Percentiles rank a stretch among this genome's conserved stretches.
phyloP scores from a whole-genome alignment of 495 filamentous ascomycete species.

The Glutinoglossum americanum region DNA sequence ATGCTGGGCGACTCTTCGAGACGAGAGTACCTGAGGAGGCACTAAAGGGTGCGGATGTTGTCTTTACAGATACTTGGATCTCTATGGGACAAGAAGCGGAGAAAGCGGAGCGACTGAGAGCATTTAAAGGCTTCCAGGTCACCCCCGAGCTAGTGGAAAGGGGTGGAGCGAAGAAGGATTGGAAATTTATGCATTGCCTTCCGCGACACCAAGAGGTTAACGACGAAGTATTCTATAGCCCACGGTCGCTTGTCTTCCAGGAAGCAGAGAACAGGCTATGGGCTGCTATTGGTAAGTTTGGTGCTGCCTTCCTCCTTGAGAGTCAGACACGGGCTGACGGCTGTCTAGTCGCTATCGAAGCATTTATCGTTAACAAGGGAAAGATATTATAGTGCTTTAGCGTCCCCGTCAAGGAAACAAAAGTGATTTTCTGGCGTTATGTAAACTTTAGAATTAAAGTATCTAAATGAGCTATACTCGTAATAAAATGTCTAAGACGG shows the following conservation, averaged over 20 bases:
- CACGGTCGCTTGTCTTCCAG: conserved; percentile 62
- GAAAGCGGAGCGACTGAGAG: conserved; percentile 46
- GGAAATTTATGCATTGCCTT: conserved; percentile 98
- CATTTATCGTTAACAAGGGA: conserved; percentile 79
- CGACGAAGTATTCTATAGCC: conserved; percentile 82
- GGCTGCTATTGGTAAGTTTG: conserved; percentile 47
- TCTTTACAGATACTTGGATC: conserved; percentile 94
- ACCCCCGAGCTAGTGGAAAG: conserved; percentile 58
- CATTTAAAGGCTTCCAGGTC: conserved; percentile 79
- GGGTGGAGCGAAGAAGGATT: conserved; percentile 69
- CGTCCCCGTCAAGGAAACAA: no score
- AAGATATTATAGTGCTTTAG: conserved; percentile 23
- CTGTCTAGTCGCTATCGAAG: conserved; percentile 49
- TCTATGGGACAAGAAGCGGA: conserved; percentile 94
- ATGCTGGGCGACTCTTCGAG: conserved; percentile 46
- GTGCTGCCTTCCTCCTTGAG: not conserved
- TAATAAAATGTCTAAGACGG: no score
- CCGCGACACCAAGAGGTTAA: conserved; percentile 83
- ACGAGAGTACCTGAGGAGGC: conserved; percentile 71
- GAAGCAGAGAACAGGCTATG: conserved; percentile 91
- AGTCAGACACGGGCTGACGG: not conserved
- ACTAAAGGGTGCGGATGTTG: conserved; percentile 65
- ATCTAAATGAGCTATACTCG: no score
- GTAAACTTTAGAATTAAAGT: no score
- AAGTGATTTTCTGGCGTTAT: no score